Evolutionary conservation across 805 yeast species (phyloP).

Genomic region (Pichia kluyveri): DNA sequence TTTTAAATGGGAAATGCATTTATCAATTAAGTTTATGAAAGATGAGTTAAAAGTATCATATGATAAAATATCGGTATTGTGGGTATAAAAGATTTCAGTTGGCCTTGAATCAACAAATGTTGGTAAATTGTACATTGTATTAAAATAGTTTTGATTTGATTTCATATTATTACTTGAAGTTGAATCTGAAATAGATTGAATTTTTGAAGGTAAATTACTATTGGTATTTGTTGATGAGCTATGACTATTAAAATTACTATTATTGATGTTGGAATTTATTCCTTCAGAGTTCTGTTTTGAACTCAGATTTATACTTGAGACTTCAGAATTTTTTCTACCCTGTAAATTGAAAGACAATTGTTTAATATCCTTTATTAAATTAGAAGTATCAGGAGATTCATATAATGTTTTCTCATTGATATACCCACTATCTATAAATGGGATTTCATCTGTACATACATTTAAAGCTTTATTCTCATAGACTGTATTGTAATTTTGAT

Average conservation of each 20-base stretch:
- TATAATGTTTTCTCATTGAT: slow-evolving; percentile 26
- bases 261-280: no score
- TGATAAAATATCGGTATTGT: slow-evolving; percentile 46
- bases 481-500: slow-evolving; percentile 44
- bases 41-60: slow-evolving; percentile 51
- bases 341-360: slow-evolving; percentile 19
- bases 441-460: slow-evolving; percentile 49
- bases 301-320: background rate
- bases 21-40: slow-evolving; percentile 38
- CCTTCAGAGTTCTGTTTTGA: background rate
- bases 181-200: background rate
- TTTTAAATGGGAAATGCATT: slow-evolving; percentile 41
- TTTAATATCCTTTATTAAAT: slow-evolving; percentile 16
- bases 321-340: background rate
- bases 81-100: slow-evolving; percentile 37
- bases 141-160: background rate
- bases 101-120: slow-evolving; percentile 1
- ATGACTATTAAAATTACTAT: no score
- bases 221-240: background rate
- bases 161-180: background rate
- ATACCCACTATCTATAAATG: slow-evolving; percentile 35
- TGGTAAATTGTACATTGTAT: background rate
- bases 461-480: slow-evolving; percentile 55
- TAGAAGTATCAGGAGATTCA: slow-evolving; percentile 20
- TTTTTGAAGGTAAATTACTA: background rate